These are phyloP conservation scores for Phoenix roebelenii DNA, from an alignment of 176 grass and related monocot genomes.

Conservation along the genomic window DNA sequence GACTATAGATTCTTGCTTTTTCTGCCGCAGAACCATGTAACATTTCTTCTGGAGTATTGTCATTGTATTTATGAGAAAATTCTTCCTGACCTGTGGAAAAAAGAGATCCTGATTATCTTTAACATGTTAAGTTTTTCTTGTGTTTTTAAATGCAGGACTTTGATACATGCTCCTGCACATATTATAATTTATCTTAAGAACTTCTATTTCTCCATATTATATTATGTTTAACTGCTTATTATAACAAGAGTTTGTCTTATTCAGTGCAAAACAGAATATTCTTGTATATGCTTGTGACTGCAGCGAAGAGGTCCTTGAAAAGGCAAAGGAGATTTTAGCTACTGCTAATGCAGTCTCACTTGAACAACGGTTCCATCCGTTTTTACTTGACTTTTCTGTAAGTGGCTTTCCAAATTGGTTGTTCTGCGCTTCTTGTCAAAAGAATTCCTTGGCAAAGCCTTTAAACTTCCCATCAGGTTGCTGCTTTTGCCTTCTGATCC, in stretches of 20 bases:
- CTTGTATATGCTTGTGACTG: conserved; percentile 90
- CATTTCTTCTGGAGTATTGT: not conserved
- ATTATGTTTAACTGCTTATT: conserved; percentile 6
- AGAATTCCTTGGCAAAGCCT: conserved; percentile 24
- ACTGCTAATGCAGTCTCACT: conserved; percentile 21
- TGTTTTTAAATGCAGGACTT: not conserved
- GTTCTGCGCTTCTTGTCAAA: conserved; percentile 60
- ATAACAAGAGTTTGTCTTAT: conserved; percentile 22
- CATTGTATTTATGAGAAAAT: not conserved
- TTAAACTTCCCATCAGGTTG: conserved; percentile 20
- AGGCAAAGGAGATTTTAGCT: conserved; percentile 60
- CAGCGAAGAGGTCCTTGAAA: conserved; percentile 81
- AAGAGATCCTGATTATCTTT: not conserved
- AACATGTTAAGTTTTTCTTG: not conserved
- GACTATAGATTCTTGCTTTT: not conserved
- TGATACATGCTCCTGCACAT: too few species aligned
- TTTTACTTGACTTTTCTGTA: conserved; percentile 64
- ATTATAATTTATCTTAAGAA: not conserved
- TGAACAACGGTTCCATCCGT: conserved; percentile 49
- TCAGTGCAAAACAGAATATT: conserved; percentile 56
- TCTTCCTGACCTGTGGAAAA: not conserved
- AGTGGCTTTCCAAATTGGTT: conserved; percentile 77
- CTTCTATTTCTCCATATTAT: conserved; percentile 4
- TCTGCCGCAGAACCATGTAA: not conserved
- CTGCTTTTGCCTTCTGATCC: not conserved